Percentiles rank a stretch among this genome's conserved stretches.
Evolutionary conservation across 2,329 filamentous ascomycete species (phyloP).

Genomic region (Parastagonospora nodorum): DNA sequence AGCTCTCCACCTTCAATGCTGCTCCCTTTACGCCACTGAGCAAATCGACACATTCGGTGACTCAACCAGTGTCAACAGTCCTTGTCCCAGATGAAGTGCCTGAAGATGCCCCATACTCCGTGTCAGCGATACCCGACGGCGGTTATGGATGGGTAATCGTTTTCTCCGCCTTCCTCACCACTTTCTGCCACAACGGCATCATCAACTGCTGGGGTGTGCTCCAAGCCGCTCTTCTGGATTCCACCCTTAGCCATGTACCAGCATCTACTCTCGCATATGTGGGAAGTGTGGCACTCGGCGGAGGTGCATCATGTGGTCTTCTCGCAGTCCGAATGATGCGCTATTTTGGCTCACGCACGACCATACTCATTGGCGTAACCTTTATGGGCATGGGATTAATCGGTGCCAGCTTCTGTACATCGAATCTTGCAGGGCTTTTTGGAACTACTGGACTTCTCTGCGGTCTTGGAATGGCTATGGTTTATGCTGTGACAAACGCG

Average conservation of each 20-base stretch:
- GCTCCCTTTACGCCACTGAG: conserved; percentile 4
- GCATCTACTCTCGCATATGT: conserved; percentile 64
- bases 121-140: conserved; percentile 53
- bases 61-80: not conserved
- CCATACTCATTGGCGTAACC: conserved; percentile 56
- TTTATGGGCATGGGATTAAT: conserved; percentile 58
- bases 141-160: conserved; percentile 64
- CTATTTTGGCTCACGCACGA: conserved; percentile 54
- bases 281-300: conserved; percentile 58
- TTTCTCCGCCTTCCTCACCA: conserved; percentile 54
- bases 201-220: conserved; percentile 66
- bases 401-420: conserved; percentile 53
- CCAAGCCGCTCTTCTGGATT: conserved; percentile 60
- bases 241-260: conserved; percentile 49
- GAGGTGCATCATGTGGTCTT: conserved; percentile 59
- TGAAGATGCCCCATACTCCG: conserved; percentile 22
- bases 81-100: conserved; percentile 10
- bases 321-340: conserved; percentile 59
- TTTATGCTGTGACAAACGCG: conserved; percentile 30
- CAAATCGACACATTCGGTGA: not conserved
- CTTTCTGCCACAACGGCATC: conserved; percentile 59
- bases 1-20: conserved; percentile 9
- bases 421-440: conserved; percentile 56
- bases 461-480: conserved; percentile 48
- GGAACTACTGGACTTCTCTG: conserved; percentile 54